These are phyloP conservation scores for Suhomyces sp. DNA, from an alignment of 805 yeast species.

Conservation along the genomic window DNA sequence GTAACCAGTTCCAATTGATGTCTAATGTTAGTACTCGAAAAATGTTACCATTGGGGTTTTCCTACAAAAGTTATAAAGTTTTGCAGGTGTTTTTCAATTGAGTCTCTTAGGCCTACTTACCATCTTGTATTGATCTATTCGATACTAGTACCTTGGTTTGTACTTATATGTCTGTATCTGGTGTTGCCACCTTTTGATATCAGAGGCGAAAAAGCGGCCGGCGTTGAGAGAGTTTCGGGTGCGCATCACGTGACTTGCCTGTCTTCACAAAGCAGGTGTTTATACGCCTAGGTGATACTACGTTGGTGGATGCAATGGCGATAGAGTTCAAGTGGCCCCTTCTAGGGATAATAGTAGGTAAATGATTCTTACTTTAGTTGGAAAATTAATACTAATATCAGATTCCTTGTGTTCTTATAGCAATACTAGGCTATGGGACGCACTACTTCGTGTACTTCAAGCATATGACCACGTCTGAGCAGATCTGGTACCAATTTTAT, in stretches of 20 bases:
- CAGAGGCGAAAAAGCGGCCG: conserved; percentile 1
- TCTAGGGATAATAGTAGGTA: conserved; percentile 17
- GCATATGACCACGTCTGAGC: conserved; percentile 38
- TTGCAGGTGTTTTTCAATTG: neutral
- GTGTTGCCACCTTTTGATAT: neutral
- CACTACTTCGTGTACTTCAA: conserved; percentile 54
- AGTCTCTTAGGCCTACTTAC: conserved; percentile 2
- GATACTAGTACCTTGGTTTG: neutral
- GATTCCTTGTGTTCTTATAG: conserved; percentile 66
- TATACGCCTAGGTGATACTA: neutral
- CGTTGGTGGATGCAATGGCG: conserved; percentile 9
- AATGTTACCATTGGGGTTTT: no score
- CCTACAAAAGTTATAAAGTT: no score
- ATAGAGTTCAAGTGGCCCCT: conserved; percentile 17
- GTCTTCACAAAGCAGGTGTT: neutral
- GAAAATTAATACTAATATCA: conserved; percentile 22
- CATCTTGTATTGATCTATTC: conserved; percentile 1
- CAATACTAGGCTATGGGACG: conserved; percentile 58
- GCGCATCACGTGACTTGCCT: neutral
- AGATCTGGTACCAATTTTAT: conserved; percentile 45
- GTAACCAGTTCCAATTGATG: conserved; percentile 98
- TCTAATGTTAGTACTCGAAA: conserved; percentile 33
- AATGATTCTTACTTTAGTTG: neutral
- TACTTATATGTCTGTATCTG: neutral
- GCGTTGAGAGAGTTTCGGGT: neutral